These are phyloP conservation scores for Pyrenopolyporus hunteri DNA, from an alignment of 495 filamentous ascomycete genomes.

Conservation along the genomic window DNA sequence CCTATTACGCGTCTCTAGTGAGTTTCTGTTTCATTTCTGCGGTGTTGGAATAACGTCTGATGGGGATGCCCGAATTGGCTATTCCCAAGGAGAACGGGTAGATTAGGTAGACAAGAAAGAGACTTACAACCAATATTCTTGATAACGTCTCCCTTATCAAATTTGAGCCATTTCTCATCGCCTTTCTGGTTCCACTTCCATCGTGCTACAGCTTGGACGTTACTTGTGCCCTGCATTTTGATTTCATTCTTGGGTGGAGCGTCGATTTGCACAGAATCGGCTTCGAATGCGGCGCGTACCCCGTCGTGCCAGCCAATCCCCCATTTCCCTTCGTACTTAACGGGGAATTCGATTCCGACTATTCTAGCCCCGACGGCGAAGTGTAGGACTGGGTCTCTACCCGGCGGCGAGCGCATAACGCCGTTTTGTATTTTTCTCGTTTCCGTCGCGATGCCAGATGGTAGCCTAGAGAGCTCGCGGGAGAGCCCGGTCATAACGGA, in stretches of 20 bases:
- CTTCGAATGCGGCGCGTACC: conserved; percentile 48
- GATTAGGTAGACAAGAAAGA: not conserved
- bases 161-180: conserved; percentile 53
- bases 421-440: conserved; percentile 41
- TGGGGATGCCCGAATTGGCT: no score
- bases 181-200: conserved; percentile 56
- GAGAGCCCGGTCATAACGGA: conserved; percentile 41
- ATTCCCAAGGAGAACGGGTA: no score
- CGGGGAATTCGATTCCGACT: conserved; percentile 54
- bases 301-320: conserved; percentile 56
- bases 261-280: conserved; percentile 47
- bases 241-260: conserved; percentile 45
- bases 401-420: conserved; percentile 44
- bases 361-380: conserved; percentile 51
- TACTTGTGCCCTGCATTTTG: conserved; percentile 46
- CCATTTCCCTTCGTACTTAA: conserved; percentile 54
- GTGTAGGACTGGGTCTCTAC: conserved; percentile 47
- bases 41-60: no score
- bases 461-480: conserved; percentile 41
- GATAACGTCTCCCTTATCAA: conserved; percentile 55
- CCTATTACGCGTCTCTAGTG: conserved; percentile 26
- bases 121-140: conserved; percentile 55
- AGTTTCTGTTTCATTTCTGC: not conserved
- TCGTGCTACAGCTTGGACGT: conserved; percentile 45
- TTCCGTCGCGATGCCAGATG: conserved; percentile 45